Conservation (phyloP, 148 eudicot species). For the Diospyros lotus region DNA sequence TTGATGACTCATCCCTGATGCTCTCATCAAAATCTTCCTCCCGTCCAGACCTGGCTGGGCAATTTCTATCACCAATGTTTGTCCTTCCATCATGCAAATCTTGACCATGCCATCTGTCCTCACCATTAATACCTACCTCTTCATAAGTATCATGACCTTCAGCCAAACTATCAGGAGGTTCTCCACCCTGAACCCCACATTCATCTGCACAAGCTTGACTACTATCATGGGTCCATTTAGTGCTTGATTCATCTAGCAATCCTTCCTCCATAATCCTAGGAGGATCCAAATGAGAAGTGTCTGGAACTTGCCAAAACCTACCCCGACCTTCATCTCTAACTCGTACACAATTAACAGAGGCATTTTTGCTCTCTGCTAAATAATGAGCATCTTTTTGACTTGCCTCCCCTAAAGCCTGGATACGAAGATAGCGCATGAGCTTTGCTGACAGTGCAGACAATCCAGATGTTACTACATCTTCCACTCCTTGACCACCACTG, state of each 20-base stretch:
- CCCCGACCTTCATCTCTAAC: conserved; percentile 70
- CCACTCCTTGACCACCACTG: conserved; percentile 89
- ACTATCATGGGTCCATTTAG: conserved; percentile 49
- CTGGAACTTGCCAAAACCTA: conserved; percentile 50
- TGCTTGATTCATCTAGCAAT: conserved; percentile 33
- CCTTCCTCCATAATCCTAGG: conserved; percentile 52
- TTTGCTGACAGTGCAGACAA: conserved; percentile 85
- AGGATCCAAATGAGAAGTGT: conserved; percentile 50
- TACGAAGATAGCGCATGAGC: conserved; percentile 88
- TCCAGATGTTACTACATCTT: conserved; percentile 89
- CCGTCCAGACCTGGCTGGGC: conserved; percentile 40
- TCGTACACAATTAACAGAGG: conserved; percentile 30
- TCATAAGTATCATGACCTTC: conserved; percentile 32
- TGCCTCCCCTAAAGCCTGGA: conserved; percentile 66
- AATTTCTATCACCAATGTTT: conserved; percentile 42
- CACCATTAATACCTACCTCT: conserved; percentile 47
- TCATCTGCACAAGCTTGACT: conserved; percentile 39
- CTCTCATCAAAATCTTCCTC: conserved; percentile 61
- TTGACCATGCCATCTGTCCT: conserved; percentile 40
- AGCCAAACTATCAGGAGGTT: conserved; percentile 37
- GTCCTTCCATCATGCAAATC: conserved; percentile 50
- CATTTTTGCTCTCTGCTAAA: conserved; percentile 44
- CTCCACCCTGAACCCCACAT: conserved; percentile 32
- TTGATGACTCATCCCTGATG: conserved; percentile 49
- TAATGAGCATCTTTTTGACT: conserved; percentile 54